phyloP scores from a whole-genome alignment of 2,329 filamentous ascomycete genomes.

The Aspergillus udagawae region DNA sequence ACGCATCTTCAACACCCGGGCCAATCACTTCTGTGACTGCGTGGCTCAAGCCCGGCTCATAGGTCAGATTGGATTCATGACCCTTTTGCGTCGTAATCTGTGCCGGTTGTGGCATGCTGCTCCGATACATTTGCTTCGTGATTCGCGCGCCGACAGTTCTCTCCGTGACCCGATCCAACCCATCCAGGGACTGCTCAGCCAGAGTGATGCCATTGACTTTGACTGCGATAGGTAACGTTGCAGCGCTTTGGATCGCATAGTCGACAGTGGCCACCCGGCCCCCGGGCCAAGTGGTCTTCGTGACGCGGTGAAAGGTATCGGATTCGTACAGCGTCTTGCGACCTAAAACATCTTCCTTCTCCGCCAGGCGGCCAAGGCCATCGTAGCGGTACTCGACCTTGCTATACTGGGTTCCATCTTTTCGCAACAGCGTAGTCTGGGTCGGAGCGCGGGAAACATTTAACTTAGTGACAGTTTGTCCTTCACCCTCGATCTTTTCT shows the following conservation, averaged over 20 bases:
- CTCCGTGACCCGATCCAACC: neutral
- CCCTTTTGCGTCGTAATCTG: neutral
- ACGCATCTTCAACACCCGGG: neutral
- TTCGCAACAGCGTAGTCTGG: neutral
- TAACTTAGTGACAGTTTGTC: neutral
- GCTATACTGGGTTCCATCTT: neutral
- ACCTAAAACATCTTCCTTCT: neutral
- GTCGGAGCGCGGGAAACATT: neutral
- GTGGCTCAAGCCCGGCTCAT: constrained; percentile 1
- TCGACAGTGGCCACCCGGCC: neutral
- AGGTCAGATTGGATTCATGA: neutral
- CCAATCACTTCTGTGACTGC: neutral
- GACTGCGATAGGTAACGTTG: neutral
- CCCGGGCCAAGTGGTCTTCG: constrained; percentile 1
- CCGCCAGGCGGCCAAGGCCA: neutral
- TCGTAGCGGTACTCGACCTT: neutral
- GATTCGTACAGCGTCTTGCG: constrained; percentile 1
- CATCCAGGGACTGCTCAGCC: constrained; percentile 1
- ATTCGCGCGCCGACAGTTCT: constrained; percentile 1
- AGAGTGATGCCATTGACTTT: neutral
- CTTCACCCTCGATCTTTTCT: neutral
- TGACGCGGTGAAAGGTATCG: constrained; percentile 5
- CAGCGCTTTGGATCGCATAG: constrained; percentile 1
- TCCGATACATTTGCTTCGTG: neutral
- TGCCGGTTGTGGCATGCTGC: neutral